Percentiles rank a stretch among this genome's conserved stretches.
Conservation (phyloP, 2,329 filamentous ascomycete genomes). For the Xylaria digitata region DNA sequence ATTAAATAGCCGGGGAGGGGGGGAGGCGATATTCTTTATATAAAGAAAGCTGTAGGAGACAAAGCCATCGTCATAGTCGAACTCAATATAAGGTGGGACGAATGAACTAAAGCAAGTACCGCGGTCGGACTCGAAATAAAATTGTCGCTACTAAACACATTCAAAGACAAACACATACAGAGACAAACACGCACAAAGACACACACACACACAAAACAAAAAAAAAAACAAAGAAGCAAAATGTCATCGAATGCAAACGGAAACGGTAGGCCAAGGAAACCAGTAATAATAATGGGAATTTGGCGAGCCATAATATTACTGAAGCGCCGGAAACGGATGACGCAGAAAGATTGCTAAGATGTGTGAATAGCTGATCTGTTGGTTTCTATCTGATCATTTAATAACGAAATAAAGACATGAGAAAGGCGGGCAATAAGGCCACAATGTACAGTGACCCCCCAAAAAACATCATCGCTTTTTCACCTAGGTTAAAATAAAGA, state of each 20-base stretch:
- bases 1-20: neutral
- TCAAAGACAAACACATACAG: neutral
- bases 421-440: neutral
- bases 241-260: neutral
- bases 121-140: neutral
- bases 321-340: neutral
- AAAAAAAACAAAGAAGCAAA: neutral
- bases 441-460: neutral
- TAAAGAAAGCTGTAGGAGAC: neutral
- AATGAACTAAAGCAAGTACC: neutral
- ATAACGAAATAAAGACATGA: slow-evolving; percentile 3
- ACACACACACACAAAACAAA: too few species aligned
- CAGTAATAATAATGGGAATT: neutral
- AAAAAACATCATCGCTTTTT: neutral
- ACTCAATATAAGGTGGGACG: neutral
- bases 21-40: too few species aligned
- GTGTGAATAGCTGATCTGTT: neutral
- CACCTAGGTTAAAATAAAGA: too few species aligned
- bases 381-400: neutral
- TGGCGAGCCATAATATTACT: neutral
- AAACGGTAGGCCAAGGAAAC: neutral
- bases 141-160: neutral
- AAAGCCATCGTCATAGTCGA: neutral
- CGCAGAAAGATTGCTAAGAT: neutral
- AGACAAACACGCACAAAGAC: too few species aligned